Evolutionary conservation across 2,329 filamentous ascomycete species (phyloP), one percentile per base, ranked within the genome.

Genomic region (Claviceps capensis): DNA sequence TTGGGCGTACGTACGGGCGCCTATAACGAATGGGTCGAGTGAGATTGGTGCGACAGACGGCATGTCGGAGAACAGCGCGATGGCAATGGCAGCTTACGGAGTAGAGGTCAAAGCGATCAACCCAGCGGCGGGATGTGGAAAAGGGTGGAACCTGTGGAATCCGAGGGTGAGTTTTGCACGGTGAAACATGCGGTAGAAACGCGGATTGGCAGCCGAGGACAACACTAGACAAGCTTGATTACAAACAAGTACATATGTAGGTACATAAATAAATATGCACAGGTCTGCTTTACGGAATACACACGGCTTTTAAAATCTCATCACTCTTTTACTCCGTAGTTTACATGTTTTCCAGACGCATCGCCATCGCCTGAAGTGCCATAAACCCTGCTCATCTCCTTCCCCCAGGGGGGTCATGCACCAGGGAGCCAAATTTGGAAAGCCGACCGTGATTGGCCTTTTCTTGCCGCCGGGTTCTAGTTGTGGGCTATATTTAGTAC

Each of bases 401-500:
- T 30, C 8, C 26, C 38, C 38, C 30, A 34, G 9, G 30, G 30
- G n/a, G 23, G 30, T 30, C 30, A 36, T 38, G 30, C 34, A 51
- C 40, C 13, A 17, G 46, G 41, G 36, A 51, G 37, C 57, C 61
- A 64, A 62, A 62, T 62, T 60, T 61, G 55, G 53, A 47, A 47
- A 22, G 23, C 36, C 16, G 47, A 4, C 4, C 47, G 30, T 66
- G 59, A 66, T 66, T 66, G 64, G 64, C 42, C 50, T 6, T 42
- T 26, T 23, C 47, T 66, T 64, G 60, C 62, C 64, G 64, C 64
- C 58, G 55, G 60, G 57, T 55, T 56, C 57, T 59, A 58, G 57
- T 55, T 50, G 56, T 49, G 52, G 52, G 47, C 64, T 67, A 67
- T 64, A 65, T 64, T 65, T 67, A 67, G 64, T 53, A 34, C 14